Conservation (phyloP, 2,329 filamentous ascomycete genomes). For the Aspergillus unguis region DNA sequence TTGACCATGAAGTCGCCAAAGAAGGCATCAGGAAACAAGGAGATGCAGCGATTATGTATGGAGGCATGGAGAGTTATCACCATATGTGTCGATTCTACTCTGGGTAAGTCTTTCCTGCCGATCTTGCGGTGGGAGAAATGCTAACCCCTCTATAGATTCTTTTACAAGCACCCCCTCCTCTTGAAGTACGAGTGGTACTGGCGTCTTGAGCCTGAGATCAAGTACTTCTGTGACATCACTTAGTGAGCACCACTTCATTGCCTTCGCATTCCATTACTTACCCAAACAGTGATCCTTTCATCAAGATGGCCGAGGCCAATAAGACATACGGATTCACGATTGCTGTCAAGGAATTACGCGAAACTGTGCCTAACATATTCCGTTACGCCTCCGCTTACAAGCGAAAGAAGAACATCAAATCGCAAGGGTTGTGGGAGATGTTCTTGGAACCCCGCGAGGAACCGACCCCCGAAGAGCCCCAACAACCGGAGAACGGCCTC, state of each 20-base stretch:
- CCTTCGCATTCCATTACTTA: conserved; percentile 31
- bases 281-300: conserved; percentile 74
- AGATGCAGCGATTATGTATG: conserved; percentile 97
- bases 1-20: conserved; percentile 86
- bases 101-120: conserved; percentile 59
- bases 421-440: conserved; percentile 97
- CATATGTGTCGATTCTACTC: conserved; percentile 99
- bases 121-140: not conserved
- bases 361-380: conserved; percentile 98
- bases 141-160: conserved; percentile 60
- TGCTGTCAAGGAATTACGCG: conserved; percentile 93
- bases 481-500: conserved; percentile 61
- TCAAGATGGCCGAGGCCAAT: conserved; percentile 88
- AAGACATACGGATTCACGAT: conserved; percentile 99
- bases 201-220: conserved; percentile 98
- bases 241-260: conserved; percentile 60
- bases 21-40: conserved; percentile 97
- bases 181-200: conserved; percentile 99
- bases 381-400: conserved; percentile 98
- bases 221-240: conserved; percentile 99
- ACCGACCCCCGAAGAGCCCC: conserved; percentile 55
- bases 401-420: conserved; percentile 82
- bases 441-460: conserved; percentile 68
- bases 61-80: conserved; percentile 97
- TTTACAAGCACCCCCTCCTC: conserved; percentile 93